phyloP scores from a whole-genome alignment of 2,329 filamentous ascomycete genomes.

The Claviceps sp. region DNA sequence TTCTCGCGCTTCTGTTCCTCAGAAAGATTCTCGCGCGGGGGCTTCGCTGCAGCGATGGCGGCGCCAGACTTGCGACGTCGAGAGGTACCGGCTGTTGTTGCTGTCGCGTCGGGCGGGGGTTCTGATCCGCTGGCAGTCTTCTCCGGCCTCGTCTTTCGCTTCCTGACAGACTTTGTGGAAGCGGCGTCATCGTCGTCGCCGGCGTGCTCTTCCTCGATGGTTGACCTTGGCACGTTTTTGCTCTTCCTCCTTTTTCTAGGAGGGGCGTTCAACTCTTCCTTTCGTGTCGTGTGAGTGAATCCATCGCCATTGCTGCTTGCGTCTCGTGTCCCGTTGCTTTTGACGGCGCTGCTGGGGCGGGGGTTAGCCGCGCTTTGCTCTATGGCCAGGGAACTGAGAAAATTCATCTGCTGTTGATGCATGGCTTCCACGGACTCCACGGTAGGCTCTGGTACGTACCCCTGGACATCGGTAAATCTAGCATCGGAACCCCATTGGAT shows the following conservation, averaged over 20 bases:
- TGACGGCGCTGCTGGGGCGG: conserved; percentile 40
- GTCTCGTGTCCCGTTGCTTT: conserved; percentile 5
- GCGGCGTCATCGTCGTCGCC: conserved; percentile 28
- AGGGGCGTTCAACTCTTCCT: conserved; percentile 26
- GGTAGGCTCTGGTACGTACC: conserved; percentile 43
- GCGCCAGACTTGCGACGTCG: conserved; percentile 38
- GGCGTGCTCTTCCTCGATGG: conserved; percentile 12
- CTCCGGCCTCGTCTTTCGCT: conserved; percentile 35
- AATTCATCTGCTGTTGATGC: conserved; percentile 39
- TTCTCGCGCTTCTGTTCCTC: conserved; percentile 77
- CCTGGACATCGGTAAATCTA: conserved; percentile 44
- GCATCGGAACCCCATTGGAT: conserved; percentile 57
- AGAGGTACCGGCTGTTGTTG: conserved; percentile 18
- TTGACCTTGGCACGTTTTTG: conserved; percentile 30
- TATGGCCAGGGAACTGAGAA: conserved; percentile 43
- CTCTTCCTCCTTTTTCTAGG: conserved; percentile 43
- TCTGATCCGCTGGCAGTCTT: conserved; percentile 14
- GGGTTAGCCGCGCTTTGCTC: conserved; percentile 47
- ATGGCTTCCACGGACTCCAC: conserved; percentile 46
- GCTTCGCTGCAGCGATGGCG: conserved; percentile 27
- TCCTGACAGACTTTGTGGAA: conserved; percentile 22
- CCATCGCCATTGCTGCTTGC: conserved; percentile 8
- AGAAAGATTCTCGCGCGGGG: conserved; percentile 55
- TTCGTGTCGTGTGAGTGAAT: conserved; percentile 16
- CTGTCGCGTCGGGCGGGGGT: conserved; percentile 18